Conservation (phyloP, 2,329 filamentous ascomycete genomes). For the Seiridium unicorne region DNA sequence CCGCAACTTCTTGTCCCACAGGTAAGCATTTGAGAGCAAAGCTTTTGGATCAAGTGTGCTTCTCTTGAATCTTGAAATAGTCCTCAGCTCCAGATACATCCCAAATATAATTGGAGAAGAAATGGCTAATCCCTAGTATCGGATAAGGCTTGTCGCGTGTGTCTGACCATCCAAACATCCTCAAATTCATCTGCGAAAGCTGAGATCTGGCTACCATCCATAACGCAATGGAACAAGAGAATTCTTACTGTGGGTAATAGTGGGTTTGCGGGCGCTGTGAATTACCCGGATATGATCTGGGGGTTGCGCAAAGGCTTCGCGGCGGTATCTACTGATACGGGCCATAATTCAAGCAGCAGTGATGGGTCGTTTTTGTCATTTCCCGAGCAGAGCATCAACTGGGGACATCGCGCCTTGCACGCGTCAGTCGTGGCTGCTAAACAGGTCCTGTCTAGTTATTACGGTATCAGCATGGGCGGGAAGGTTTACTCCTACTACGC, state of each 20-base stretch:
- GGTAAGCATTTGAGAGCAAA: background rate
- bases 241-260: constrained; percentile 1
- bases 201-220: constrained; percentile 3
- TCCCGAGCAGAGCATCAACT: constrained; percentile 21
- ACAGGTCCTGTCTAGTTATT: constrained; percentile 40
- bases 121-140: too few species aligned
- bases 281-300: constrained; percentile 2
- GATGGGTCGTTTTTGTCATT: constrained; percentile 23
- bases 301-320: constrained; percentile 2
- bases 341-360: constrained; percentile 12
- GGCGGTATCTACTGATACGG: constrained; percentile 1
- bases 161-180: background rate
- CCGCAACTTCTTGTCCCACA: background rate
- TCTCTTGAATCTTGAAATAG: too few species aligned
- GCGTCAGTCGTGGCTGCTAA: constrained; percentile 39
- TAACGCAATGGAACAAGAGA: background rate
- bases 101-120: too few species aligned
- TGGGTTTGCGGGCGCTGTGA: background rate
- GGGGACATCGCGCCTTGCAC: constrained; percentile 17
- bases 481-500: constrained; percentile 43
- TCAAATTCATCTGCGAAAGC: background rate
- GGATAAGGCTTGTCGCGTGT: background rate
- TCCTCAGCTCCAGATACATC: too few species aligned
- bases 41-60: too few species aligned
- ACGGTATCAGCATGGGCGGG: constrained; percentile 16